Conservation (phyloP, 108 stramenopile species). For the Stephanodiscus minutulus region DNA sequence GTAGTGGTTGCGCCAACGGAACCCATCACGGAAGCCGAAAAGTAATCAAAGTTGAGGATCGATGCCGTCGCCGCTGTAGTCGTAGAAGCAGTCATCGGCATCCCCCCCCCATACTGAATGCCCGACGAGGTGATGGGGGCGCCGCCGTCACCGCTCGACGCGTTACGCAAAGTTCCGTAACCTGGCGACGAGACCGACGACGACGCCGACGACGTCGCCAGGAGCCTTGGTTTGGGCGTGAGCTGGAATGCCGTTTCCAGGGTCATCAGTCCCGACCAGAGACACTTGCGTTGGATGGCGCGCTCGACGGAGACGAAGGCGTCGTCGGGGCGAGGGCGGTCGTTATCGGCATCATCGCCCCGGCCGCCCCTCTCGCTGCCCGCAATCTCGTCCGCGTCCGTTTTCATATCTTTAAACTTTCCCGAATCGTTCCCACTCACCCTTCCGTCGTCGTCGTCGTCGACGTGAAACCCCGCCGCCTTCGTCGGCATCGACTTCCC, state of each 20-base stretch:
- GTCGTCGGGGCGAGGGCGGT: neutral
- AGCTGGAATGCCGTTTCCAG: conserved; percentile 24
- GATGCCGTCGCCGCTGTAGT: neutral
- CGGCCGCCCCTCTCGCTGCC: neutral
- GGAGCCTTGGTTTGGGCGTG: conserved; percentile 12
- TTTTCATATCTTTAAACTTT: neutral
- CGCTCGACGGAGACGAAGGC: neutral
- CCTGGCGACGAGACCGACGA: conserved; percentile 6
- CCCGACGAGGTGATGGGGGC: neutral
- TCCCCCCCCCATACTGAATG: neutral
- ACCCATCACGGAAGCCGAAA: neutral
- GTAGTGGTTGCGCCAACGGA: neutral
- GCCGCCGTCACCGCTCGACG: neutral
- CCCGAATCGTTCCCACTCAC: neutral
- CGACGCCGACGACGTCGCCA: conserved; percentile 1
- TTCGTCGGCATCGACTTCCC: conserved; percentile 21
- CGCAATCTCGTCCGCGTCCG: neutral
- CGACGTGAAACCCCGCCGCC: neutral
- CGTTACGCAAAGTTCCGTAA: neutral
- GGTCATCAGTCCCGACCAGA: conserved; percentile 17
- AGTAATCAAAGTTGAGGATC: neutral
- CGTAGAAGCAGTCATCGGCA: conserved; percentile 4
- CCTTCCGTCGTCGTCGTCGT: neutral
- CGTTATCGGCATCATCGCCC: neutral
- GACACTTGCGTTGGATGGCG: conserved; percentile 10